Conservation (phyloP, 1,284 basidiomycete genomes). For the Clitocybe nebularis region DNA sequence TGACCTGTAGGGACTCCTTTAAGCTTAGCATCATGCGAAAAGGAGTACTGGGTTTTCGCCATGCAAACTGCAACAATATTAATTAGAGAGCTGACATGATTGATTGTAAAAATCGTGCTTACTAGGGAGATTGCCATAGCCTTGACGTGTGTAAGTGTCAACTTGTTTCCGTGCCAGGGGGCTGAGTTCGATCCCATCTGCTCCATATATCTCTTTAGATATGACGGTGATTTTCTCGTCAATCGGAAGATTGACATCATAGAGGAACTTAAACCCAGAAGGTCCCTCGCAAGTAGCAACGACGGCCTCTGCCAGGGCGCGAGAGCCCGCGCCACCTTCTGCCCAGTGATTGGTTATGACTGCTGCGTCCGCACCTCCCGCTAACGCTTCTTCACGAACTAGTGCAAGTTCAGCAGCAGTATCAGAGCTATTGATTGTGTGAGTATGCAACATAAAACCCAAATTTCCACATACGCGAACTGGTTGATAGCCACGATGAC, state of each 20-base stretch:
- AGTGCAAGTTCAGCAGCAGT: constrained; percentile 88
- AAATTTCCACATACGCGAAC: constrained; percentile 68
- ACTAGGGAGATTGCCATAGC: constrained; percentile 80
- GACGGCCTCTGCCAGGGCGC: constrained; percentile 84
- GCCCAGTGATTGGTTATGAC: constrained; percentile 98
- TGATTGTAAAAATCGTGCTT: constrained; percentile 27
- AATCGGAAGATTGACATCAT: constrained; percentile 81
- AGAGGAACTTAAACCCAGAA: constrained; percentile 87
- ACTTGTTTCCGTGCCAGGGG: constrained; percentile 84
- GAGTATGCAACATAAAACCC: constrained; percentile 4
- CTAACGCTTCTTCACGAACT: constrained; percentile 76
- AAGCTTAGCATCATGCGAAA: constrained; percentile 90
- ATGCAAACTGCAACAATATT: constrained; percentile 70
- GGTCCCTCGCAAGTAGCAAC: constrained; percentile 81
- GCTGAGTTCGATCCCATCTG: constrained; percentile 83
- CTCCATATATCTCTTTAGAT: constrained; percentile 87
- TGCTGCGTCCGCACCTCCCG: constrained; percentile 91
- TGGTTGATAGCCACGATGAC: constrained; percentile 95
- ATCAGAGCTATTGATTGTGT: constrained; percentile 62
- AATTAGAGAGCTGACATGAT: constrained; percentile 13
- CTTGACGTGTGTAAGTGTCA: constrained; percentile 90
- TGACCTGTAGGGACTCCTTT: constrained; percentile 81
- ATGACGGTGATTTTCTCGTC: constrained; percentile 87
- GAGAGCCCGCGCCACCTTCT: constrained; percentile 85
- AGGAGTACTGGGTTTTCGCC: constrained; percentile 98